Percentiles rank a stretch among this genome's conserved stretches.
Evolutionary conservation across 306 rosid species (phyloP).

Genomic region (Vigna nakashimae): DNA sequence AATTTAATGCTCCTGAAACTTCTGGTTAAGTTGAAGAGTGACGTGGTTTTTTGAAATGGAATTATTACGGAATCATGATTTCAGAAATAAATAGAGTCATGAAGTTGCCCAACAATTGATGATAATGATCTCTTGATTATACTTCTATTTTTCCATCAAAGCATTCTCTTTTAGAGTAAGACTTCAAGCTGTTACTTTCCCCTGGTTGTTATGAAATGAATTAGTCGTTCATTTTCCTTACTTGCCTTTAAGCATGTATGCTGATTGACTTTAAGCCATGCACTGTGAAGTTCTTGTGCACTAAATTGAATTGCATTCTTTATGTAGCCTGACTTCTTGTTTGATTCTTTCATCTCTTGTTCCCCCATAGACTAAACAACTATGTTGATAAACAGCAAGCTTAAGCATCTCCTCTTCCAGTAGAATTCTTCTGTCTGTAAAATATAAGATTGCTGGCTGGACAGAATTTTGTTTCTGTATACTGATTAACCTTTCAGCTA

Average conservation of each 20-base stretch:
- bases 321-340: neutral
- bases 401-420: neutral
- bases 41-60: neutral
- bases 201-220: neutral
- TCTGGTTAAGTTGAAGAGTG: slow-evolving; percentile 1
- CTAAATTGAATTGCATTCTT: neutral
- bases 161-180: neutral
- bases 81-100: slow-evolving; percentile 12
- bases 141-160: slow-evolving; percentile 6
- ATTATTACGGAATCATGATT: neutral
- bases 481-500: slow-evolving; percentile 8
- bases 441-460: neutral
- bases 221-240: slow-evolving; percentile 18
- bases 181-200: neutral
- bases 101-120: slow-evolving; percentile 3
- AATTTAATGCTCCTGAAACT: neutral
- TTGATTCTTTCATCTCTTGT: slow-evolving; percentile 30
- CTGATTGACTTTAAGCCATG: neutral
- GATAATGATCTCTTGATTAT: slow-evolving; percentile 1
- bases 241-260: neutral
- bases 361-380: neutral
- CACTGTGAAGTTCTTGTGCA: neutral
- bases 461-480: neutral
- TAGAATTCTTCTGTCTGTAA: neutral
- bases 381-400: neutral